Evolutionary conservation across 1,284 basidiomycete genomes (phyloP).

Genomic region (Microbotryum saponariae): DNA sequence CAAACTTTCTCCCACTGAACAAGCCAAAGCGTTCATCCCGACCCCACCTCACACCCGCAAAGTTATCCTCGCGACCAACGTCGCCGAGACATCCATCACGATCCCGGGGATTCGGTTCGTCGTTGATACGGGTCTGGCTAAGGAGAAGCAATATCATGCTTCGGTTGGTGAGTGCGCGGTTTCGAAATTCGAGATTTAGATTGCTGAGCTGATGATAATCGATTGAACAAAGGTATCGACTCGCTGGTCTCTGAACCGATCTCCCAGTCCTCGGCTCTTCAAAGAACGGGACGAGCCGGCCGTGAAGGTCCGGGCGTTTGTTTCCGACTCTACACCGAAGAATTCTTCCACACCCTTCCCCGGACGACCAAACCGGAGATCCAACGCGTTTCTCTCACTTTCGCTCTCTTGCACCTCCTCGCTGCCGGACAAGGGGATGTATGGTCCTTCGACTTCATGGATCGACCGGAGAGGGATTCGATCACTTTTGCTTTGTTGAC

Average conservation of each 20-base stretch:
- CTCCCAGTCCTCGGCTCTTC: constrained; percentile 80
- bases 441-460: constrained; percentile 72
- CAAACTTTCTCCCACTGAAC: constrained; percentile 67
- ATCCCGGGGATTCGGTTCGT: constrained; percentile 94
- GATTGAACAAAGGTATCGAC: constrained; percentile 60
- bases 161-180: constrained; percentile 14
- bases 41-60: constrained; percentile 63
- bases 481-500: constrained; percentile 65
- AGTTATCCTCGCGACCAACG: constrained; percentile 88
- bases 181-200: too few species aligned
- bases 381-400: constrained; percentile 70
- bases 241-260: constrained; percentile 76
- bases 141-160: constrained; percentile 73
- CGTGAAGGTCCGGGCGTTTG: constrained; percentile 77
- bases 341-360: constrained; percentile 59
- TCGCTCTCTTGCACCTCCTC: constrained; percentile 66
- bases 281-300: constrained; percentile 83
- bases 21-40: constrained; percentile 66
- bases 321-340: constrained; percentile 80
- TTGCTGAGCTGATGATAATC: neutral
- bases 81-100: constrained; percentile 97
- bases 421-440: constrained; percentile 56
- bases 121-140: constrained; percentile 88
- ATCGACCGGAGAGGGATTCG: constrained; percentile 62
- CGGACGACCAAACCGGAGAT: constrained; percentile 76